Conservation (phyloP, 2,329 filamentous ascomycete species). For the Paecilomyces formosus region DNA sequence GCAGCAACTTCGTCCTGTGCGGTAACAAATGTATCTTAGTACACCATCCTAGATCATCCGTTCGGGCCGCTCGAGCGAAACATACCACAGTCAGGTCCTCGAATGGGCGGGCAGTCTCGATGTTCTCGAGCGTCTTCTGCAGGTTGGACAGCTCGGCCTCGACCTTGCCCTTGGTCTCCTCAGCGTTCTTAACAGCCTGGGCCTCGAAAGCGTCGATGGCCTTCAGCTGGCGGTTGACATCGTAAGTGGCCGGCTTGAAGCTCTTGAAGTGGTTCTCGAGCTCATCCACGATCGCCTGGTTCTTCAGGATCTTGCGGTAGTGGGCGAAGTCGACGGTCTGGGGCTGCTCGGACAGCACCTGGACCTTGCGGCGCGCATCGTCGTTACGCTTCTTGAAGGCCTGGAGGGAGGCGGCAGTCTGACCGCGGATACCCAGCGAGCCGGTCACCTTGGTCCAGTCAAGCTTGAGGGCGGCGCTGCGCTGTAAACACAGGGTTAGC, state of each 20-base stretch:
- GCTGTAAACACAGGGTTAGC: conserved; percentile 47
- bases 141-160: conserved; percentile 91
- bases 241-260: conserved; percentile 91
- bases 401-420: conserved; percentile 83
- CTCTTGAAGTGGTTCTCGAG: conserved; percentile 90
- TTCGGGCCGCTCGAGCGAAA: conserved; percentile 25
- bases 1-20: conserved; percentile 84
- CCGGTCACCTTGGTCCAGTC: conserved; percentile 95
- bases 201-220: conserved; percentile 97
- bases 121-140: conserved; percentile 92
- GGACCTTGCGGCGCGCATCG: conserved; percentile 90
- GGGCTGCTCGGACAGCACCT: conserved; percentile 72
- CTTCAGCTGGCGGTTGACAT: conserved; percentile 90
- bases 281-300: conserved; percentile 90
- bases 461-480: conserved; percentile 97
- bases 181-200: conserved; percentile 91
- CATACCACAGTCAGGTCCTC: conserved; percentile 95
- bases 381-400: conserved; percentile 99
- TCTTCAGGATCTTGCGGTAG: conserved; percentile 91
- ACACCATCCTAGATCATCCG: not conserved
- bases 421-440: conserved; percentile 92
- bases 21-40: conserved; percentile 5
- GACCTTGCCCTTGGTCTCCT: conserved; percentile 94
- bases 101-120: conserved; percentile 90
- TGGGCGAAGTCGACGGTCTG: conserved; percentile 85